Evolutionary conservation across 805 yeast species (phyloP).

Genomic region (Cyberlindnera misumaiensis): DNA sequence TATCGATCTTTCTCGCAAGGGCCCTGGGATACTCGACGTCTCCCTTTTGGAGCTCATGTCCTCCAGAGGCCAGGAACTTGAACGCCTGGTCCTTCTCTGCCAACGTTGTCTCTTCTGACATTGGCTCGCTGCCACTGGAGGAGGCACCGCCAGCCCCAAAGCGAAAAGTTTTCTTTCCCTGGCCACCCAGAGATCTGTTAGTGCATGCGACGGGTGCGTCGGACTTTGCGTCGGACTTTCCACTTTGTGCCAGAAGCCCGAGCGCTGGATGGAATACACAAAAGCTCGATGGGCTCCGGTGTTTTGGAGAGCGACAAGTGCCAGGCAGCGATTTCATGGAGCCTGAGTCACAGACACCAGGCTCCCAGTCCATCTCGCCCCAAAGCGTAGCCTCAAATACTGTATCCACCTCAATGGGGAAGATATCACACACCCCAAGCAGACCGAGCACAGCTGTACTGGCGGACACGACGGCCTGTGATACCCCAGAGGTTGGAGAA

Average conservation of each 20-base stretch:
- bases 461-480: no score
- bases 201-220: not conserved
- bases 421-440: no score
- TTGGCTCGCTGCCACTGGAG: not conserved
- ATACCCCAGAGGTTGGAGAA: no score
- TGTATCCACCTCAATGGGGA: not conserved
- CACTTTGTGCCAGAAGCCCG: not conserved
- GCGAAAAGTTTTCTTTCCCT: no score
- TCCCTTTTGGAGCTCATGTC: not conserved
- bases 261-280: not conserved
- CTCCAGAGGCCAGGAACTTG: conserved; percentile 7
- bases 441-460: no score
- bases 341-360: not conserved
- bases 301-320: no score
- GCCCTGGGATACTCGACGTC: not conserved
- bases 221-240: conserved; percentile 1
- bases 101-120: not conserved
- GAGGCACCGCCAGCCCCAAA: not conserved
- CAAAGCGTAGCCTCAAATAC: no score
- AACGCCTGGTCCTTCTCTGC: conserved; percentile 16
- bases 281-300: no score
- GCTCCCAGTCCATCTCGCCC: not conserved
- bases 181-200: not conserved
- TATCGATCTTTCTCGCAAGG: conserved; percentile 11
- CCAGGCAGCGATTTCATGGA: no score